phyloP scores from a whole-genome alignment of 2,329 filamentous ascomycete genomes.

The Hypoxylon sp. region DNA sequence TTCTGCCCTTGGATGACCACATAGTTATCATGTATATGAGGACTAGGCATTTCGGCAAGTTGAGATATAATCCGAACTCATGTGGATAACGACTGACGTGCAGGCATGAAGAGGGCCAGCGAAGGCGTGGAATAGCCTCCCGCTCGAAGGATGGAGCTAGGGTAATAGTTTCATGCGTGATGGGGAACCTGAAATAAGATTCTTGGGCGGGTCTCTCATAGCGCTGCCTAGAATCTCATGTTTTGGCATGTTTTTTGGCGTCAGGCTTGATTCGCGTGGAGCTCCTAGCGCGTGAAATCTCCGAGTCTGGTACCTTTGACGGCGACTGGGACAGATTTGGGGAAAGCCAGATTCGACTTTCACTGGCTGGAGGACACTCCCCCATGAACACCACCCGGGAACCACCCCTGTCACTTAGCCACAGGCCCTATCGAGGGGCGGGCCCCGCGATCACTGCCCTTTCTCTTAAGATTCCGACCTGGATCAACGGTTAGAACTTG shows the following conservation, averaged over 20 bases:
- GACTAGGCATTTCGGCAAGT: slow-evolving; percentile 31
- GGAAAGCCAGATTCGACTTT: slow-evolving; percentile 38
- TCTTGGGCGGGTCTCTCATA: slow-evolving; percentile 14
- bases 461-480: slow-evolving; percentile 29
- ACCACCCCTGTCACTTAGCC: slow-evolving; percentile 37
- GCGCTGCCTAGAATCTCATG: slow-evolving; percentile 12
- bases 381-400: slow-evolving; percentile 29
- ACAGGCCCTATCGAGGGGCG: slow-evolving; percentile 30
- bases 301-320: slow-evolving; percentile 28
- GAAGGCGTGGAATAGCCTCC: slow-evolving; percentile 26
- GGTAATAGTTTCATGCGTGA: slow-evolving; percentile 31
- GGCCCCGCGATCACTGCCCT: slow-evolving; percentile 36
- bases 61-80: slow-evolving; percentile 36
- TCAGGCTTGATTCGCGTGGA: slow-evolving; percentile 31
- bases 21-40: background rate
- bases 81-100: slow-evolving; percentile 31
- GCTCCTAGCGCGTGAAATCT: slow-evolving; percentile 30
- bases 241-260: slow-evolving; percentile 24
- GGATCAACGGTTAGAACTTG: slow-evolving; percentile 39
- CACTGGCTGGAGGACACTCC: slow-evolving; percentile 40
- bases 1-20: slow-evolving; percentile 27
- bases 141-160: slow-evolving; percentile 21
- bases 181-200: slow-evolving; percentile 28
- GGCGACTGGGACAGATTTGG: slow-evolving; percentile 40
- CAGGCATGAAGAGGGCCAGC: slow-evolving; percentile 19